Base-by-base conservation (phyloP, 768 basidiomycete genomes). In the Leccinum sublutescens region DNA sequence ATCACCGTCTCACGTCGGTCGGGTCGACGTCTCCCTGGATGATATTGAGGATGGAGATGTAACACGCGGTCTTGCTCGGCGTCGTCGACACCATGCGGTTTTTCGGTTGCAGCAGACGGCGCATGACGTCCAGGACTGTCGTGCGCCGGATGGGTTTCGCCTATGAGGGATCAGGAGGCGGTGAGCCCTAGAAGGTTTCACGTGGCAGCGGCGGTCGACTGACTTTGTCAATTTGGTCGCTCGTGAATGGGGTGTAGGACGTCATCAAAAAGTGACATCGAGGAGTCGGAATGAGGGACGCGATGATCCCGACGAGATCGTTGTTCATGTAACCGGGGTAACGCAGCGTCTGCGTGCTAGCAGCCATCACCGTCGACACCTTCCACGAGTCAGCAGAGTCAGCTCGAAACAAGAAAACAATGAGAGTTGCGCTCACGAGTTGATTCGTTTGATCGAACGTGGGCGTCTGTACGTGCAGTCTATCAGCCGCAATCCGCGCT, bases 291-390 rank as follows among this genome's bases (percentile, higher is more conserved):
- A 99, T 98, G 54, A 99, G 83, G 15, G 93, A 94, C 6, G 96
- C 95, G 57, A 98, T 89, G 62, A 99, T 95, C 27, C 95, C 93
- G 64, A 98, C 95, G 38, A 98, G 85, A 69, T 99, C 96, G 67
- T 98, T 99, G 80, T 98, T 98, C 95, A 98, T 98, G 75, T 98
- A 98, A 52, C 94, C 93, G 0, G 96, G 96, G 76, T 97, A 99
- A 67, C 96, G 85, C 25, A 99, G 83, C 14, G 96, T 98, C 68
- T 95, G 93, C 0, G 96, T 99, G 62, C 93, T 95, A 11, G 95
- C 96, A 10, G 96, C 91, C 85, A 99, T 98, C 45, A 98, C 96
- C 1, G 97, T 98, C 4, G 97, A 89, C 1, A 94, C 91, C 95
- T 98, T 56, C 31, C 34, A 58, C 52, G 11, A 60, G 34, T 31